Percentiles rank a stretch among this genome's conserved stretches.
These are phyloP conservation scores for Saccharomyces hybrid DNA, from an alignment of 1,139 yeast species.

Conservation along the genomic window DNA sequence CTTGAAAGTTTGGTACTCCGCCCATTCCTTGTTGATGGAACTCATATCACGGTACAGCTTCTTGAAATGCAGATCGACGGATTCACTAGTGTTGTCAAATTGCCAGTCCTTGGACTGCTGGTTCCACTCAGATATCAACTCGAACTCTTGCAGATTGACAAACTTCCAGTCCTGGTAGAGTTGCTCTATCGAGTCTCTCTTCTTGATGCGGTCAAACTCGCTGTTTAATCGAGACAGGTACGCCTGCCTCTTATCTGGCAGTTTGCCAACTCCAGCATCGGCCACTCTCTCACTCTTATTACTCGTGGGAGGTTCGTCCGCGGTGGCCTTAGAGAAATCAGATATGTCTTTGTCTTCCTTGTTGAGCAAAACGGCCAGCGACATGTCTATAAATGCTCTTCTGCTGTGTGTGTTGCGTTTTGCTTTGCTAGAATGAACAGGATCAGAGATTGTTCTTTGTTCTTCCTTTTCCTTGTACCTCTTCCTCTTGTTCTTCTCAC, in stretches of 20 bases:
- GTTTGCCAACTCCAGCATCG: background rate
- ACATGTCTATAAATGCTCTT: conserved; percentile 13
- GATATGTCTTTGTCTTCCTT: conserved; percentile 18
- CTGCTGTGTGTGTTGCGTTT: background rate
- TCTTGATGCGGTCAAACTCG: conserved; percentile 17
- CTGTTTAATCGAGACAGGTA: conserved; percentile 19
- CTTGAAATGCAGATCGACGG: conserved; percentile 12
- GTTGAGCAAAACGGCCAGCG: conserved; percentile 25
- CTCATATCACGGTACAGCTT: conserved; percentile 17
- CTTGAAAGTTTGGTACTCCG: conserved; percentile 16
- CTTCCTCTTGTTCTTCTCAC: background rate
- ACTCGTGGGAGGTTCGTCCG: conserved; percentile 1
- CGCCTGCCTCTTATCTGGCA: background rate
- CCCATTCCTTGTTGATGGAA: conserved; percentile 17
- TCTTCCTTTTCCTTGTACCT: background rate
- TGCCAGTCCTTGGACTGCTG: conserved; percentile 25
- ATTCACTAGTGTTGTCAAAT: conserved; percentile 4
- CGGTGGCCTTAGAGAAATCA: background rate
- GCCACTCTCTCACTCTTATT: conserved; percentile 3
- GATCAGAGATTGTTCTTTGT: background rate
- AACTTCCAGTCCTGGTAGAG: conserved; percentile 32
- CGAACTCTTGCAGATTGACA: conserved; percentile 30
- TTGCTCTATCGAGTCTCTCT: conserved; percentile 24
- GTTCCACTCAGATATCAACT: conserved; percentile 31
- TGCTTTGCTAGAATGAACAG: background rate